Conservation (phyloP, 2,329 filamentous ascomycete genomes). For the Hyphodiscus sp. region DNA sequence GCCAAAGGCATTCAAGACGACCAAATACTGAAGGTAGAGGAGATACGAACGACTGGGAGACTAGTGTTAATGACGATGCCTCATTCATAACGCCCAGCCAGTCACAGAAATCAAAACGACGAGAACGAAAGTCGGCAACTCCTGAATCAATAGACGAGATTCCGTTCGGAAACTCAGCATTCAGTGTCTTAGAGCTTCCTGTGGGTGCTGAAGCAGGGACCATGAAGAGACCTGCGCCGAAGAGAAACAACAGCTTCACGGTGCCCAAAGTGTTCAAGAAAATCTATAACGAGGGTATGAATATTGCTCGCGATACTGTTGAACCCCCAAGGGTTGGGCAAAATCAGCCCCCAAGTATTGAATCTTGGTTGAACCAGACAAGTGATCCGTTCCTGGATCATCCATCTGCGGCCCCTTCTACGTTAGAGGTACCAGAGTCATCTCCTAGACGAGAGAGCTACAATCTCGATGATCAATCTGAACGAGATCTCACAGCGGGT, state of each 20-base stretch:
- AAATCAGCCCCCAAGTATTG: slow-evolving; percentile 57
- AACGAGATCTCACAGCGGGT: slow-evolving; percentile 12
- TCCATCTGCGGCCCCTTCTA: slow-evolving; percentile 16
- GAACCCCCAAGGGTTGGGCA: slow-evolving; percentile 46
- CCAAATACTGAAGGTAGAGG: slow-evolving; percentile 12
- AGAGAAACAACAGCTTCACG: slow-evolving; percentile 51
- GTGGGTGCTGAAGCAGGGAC: slow-evolving; percentile 41
- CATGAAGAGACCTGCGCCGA: slow-evolving; percentile 40
- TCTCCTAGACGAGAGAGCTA: slow-evolving; percentile 26
- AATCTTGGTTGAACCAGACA: slow-evolving; percentile 58
- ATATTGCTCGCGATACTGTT: slow-evolving; percentile 55
- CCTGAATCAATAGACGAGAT: slow-evolving; percentile 50
- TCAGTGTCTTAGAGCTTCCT: slow-evolving; percentile 56
- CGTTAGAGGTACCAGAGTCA: slow-evolving; percentile 29
- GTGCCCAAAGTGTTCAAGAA: slow-evolving; percentile 60
- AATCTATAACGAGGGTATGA: slow-evolving; percentile 57
- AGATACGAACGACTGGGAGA: slow-evolving; percentile 1
- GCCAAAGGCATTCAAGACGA: slow-evolving; percentile 17
- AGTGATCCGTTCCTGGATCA: slow-evolving; percentile 55
- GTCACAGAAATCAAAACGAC: slow-evolving; percentile 16
- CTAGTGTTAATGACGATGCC: slow-evolving; percentile 11
- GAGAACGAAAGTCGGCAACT: slow-evolving; percentile 18
- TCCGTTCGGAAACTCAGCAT: slow-evolving; percentile 59
- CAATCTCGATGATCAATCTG: slow-evolving; percentile 19
- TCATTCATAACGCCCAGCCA: slow-evolving; percentile 22